A percentile compares a stretch with the other conserved stretches of the same genome.
Conservation (phyloP, 192 early-diverging fungal genomes). For the Kappamyces sp. region DNA sequence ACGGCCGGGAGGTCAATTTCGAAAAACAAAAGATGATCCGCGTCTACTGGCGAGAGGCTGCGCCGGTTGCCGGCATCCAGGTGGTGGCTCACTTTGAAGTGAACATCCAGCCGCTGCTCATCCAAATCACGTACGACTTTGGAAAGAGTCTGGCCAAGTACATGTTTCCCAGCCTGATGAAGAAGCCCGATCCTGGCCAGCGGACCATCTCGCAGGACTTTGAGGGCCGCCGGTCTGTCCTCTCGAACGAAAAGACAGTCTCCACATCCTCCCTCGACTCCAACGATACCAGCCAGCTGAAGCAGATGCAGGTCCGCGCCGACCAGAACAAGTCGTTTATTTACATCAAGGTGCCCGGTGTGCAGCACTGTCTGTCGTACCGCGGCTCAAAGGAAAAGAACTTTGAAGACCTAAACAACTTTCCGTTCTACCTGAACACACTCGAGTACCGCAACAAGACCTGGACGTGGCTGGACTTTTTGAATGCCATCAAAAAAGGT, state of each 20-base stretch:
- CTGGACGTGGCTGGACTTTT: constrained; percentile 72
- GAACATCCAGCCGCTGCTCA: constrained; percentile 70
- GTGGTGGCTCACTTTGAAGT: constrained; percentile 89
- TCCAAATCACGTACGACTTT: constrained; percentile 80
- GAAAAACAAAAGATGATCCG: constrained; percentile 82
- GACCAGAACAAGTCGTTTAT: constrained; percentile 83
- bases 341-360: constrained; percentile 80
- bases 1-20: constrained; percentile 57
- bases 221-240: too few relatives aligned
- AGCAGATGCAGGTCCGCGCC: constrained; percentile 81
- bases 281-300: constrained; percentile 25
- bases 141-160: constrained; percentile 74
- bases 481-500: constrained; percentile 66
- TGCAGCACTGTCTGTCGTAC: constrained; percentile 77
- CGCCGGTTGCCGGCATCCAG: constrained; percentile 85
- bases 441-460: constrained; percentile 77
- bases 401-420: constrained; percentile 66
- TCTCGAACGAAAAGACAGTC: too few relatives aligned
- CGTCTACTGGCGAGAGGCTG: constrained; percentile 68
- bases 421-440: constrained; percentile 67
- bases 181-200: neutral
- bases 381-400: constrained; percentile 78
- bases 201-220: too few relatives aligned
- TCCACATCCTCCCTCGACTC: too few relatives aligned
- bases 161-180: constrained; percentile 46